phyloP scores from a whole-genome alignment of 1,284 basidiomycete species.

The Ganoderma multipileum region DNA sequence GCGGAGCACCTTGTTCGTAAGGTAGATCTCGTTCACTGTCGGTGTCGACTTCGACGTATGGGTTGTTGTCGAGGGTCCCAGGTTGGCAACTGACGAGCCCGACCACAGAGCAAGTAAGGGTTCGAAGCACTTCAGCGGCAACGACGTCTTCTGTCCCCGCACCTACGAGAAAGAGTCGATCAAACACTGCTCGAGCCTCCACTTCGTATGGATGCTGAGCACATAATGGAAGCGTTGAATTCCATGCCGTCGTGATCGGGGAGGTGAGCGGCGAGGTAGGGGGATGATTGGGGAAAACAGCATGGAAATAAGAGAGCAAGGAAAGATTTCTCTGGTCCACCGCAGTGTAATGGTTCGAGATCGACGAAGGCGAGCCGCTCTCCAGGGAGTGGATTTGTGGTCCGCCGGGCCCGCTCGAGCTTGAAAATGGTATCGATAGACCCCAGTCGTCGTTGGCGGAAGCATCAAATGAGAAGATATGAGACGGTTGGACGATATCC shows the following conservation, averaged over 20 bases:
- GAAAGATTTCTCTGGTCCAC: slow-evolving; percentile 79
- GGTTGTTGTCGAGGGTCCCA: slow-evolving; percentile 44
- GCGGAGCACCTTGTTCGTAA: slow-evolving; percentile 61
- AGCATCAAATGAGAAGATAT: slow-evolving; percentile 64
- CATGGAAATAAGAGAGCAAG: slow-evolving; percentile 86
- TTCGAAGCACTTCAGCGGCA: slow-evolving; percentile 66
- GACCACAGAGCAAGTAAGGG: slow-evolving; percentile 85
- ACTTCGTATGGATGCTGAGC: slow-evolving; percentile 75
- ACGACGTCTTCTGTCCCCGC: slow-evolving; percentile 80
- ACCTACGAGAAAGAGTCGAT: slow-evolving; percentile 70
- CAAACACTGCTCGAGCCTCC: slow-evolving; percentile 58
- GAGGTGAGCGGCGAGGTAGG: slow-evolving; percentile 35
- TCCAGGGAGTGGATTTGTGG: slow-evolving; percentile 38
- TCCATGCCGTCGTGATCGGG: slow-evolving; percentile 62
- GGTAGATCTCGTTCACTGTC: slow-evolving; percentile 3
- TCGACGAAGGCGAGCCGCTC: slow-evolving; percentile 42
- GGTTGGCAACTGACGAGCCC: slow-evolving; percentile 66
- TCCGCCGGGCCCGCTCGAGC: background rate
- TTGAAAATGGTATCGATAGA: background rate
- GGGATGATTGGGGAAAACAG: slow-evolving; percentile 49
- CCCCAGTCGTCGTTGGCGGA: slow-evolving; percentile 31
- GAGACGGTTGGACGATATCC: slow-evolving; percentile 66
- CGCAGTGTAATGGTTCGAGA: slow-evolving; percentile 62
- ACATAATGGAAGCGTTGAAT: slow-evolving; percentile 72
- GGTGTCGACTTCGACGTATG: background rate